Percentiles rank a stretch among this genome's conserved stretches.
These are phyloP conservation scores for Rhodosorus marinus DNA, from an alignment of 23 red algal species.

Conservation along the genomic window DNA sequence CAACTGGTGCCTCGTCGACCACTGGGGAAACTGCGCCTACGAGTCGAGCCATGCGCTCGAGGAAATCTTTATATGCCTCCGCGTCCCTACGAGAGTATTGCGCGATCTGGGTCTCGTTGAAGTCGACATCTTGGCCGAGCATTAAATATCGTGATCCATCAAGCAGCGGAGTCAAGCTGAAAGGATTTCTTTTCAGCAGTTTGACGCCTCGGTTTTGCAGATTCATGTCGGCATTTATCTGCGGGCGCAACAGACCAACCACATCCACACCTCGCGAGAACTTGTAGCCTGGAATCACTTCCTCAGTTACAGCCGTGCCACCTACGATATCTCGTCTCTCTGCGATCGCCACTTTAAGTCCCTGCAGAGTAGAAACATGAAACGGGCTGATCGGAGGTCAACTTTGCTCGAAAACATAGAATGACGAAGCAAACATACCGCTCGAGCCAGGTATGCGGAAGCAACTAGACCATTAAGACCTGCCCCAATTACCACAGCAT, in stretches of 20 bases:
- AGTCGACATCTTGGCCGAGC: neutral
- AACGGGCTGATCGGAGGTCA: too few species aligned
- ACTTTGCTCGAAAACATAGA: neutral
- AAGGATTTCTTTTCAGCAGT: constrained; percentile 1
- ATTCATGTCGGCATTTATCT: constrained; percentile 6
- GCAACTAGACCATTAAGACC: constrained; percentile 8
- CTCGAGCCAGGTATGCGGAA: constrained; percentile 5
- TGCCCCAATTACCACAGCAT: constrained; percentile 7
- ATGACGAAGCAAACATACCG: neutral
- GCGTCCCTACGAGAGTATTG: too few species aligned
- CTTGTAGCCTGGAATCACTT: constrained; percentile 2
- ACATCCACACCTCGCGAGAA: constrained; percentile 3
- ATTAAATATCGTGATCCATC: constrained; percentile 10
- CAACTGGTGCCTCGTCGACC: too few species aligned
- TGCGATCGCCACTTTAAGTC: neutral
- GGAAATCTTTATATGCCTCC: too few species aligned
- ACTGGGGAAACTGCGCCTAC: too few species aligned
- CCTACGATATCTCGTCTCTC: constrained; percentile 3
- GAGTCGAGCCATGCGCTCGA: too few species aligned
- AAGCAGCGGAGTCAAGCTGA: constrained; percentile 3
- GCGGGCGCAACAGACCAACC: constrained; percentile 1
- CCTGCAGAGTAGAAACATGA: too few species aligned
- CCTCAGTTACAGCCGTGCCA: constrained; percentile 11
- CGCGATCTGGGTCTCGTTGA: neutral
- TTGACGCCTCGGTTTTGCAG: constrained; percentile 2